A percentile compares a stretch with the other conserved stretches of the same genome.
Evolutionary conservation across 202 grass and related monocot genomes (phyloP).

Genomic region (Zizania palustris): DNA sequence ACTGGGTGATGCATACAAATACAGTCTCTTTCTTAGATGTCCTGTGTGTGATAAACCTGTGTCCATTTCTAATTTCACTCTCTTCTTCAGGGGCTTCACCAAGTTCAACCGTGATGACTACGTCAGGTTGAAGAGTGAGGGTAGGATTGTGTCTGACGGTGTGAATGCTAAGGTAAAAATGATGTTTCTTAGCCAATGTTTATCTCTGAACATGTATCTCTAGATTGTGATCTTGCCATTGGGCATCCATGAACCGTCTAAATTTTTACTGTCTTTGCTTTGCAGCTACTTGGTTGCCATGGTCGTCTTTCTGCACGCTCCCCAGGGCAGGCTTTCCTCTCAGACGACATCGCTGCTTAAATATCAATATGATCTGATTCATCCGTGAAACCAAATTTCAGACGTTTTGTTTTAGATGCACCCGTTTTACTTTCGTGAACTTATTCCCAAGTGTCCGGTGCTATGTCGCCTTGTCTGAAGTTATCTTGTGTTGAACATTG

Average conservation of each 20-base stretch:
- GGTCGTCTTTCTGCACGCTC: slow-evolving; percentile 43
- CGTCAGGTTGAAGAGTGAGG: slow-evolving; percentile 64
- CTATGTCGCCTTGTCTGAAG: slow-evolving; percentile 28
- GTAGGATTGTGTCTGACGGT: slow-evolving; percentile 61
- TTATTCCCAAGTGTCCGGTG: slow-evolving; percentile 27
- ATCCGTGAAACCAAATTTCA: background rate
- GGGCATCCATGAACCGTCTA: background rate
- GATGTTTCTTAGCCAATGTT: background rate
- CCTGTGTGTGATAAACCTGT: background rate
- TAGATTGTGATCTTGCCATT: no score
- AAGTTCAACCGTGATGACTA: slow-evolving; percentile 64
- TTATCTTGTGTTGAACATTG: slow-evolving; percentile 25
- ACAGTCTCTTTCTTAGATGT: background rate
- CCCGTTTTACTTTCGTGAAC: slow-evolving; percentile 24
- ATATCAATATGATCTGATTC: background rate
- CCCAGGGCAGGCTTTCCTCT: slow-evolving; percentile 56
- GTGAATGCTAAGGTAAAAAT: slow-evolving; percentile 66
- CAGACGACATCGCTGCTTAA: slow-evolving; percentile 33
- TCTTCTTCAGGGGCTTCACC: slow-evolving; percentile 60
- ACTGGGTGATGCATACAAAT: background rate
- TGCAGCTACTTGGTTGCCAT: slow-evolving; percentile 62
- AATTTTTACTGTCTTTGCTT: background rate
- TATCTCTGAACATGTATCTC: background rate
- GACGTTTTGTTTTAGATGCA: background rate
- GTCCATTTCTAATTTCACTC: background rate